Evolutionary conservation across 2,329 filamentous ascomycete genomes (phyloP), one percentile per base, ranked within the genome.

Genomic region (Nigrograna mackinnonii): DNA sequence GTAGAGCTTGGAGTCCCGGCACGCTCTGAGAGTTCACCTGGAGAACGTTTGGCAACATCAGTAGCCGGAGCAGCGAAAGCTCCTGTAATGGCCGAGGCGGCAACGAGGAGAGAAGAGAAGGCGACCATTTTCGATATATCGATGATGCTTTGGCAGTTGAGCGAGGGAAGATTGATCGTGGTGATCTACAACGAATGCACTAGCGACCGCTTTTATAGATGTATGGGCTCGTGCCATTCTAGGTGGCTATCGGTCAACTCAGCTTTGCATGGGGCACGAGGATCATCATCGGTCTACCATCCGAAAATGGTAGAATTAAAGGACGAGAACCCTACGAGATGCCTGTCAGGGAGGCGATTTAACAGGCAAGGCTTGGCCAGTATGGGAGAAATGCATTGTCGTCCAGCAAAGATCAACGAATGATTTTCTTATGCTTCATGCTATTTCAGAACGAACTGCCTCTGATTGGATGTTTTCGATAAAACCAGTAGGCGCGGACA

Each of bases 1-100:
- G 74, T 77, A 12, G 67, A 63, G 49, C 71, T 77, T 39, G 70
- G 60, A 20, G 78, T 78, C 22, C 70, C 67, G 49, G 64, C 64
- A 24, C 60, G 58, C 32, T 53, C 52, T 14, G 41, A 19, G 19
- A 64, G 50, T 22, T 57, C 56, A 34, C 51, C 50, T 18, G 55
- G 47, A 31, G 64, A 61, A 41, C 72, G 58, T 46, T 71, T 68
- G 47, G 66, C n/a, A 28, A 70, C 52, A 43, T 67, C 66, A 31
- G 65, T 46, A 13, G 21, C 22, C 11, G 70, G 72, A 34, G 66
- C 62, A 32, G 67, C 64, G 36, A 71, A 47, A 20, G 59, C 66
- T 35, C 64, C 53, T 24, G 59, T 53, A 35, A 63, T 58, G 32
- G 68, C 60, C 20, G 65, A 50, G 39, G 62, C 56, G 33, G 69